Conservation (phyloP, 345 rosid genomes). For the Eucalyptus grandis region DNA sequence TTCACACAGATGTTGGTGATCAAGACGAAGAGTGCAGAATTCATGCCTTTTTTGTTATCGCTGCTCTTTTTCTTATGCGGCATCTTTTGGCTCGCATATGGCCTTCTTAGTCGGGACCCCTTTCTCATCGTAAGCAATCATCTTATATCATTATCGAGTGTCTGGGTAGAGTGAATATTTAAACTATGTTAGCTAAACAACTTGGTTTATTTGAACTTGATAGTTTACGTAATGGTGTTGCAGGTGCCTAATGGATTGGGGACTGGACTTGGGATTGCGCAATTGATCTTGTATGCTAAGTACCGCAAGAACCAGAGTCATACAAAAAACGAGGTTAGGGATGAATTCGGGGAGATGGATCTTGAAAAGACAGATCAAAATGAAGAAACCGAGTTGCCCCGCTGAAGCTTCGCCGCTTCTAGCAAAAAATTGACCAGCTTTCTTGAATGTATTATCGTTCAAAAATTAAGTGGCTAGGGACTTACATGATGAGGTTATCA, state of each 20-base stretch:
- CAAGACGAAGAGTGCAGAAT: constrained; percentile 31
- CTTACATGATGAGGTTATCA: neutral
- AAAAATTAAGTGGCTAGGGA: neutral
- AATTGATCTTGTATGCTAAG: constrained; percentile 17
- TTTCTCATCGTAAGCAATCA: constrained; percentile 17
- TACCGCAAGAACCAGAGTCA: constrained; percentile 7
- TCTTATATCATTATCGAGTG: neutral
- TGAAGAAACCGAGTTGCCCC: neutral
- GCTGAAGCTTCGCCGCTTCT: neutral
- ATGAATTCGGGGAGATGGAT: neutral
- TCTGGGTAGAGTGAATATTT: neutral
- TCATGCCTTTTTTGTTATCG: constrained; percentile 31
- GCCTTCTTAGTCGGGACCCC: constrained; percentile 20
- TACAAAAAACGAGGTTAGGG: neutral
- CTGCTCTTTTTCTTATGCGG: constrained; percentile 14
- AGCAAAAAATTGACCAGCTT: neutral
- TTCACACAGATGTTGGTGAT: constrained; percentile 20
- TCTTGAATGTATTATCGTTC: neutral
- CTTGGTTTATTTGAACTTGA: neutral
- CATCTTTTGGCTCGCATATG: constrained; percentile 23
- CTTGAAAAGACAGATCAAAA: neutral
- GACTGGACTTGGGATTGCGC: constrained; percentile 12
- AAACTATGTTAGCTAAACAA: neutral
- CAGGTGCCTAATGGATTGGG: constrained; percentile 32
- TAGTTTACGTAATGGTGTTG: neutral